Evolutionary conservation across 495 filamentous ascomycete species (phyloP).

Genomic region (Penicillium ochrochloron): DNA sequence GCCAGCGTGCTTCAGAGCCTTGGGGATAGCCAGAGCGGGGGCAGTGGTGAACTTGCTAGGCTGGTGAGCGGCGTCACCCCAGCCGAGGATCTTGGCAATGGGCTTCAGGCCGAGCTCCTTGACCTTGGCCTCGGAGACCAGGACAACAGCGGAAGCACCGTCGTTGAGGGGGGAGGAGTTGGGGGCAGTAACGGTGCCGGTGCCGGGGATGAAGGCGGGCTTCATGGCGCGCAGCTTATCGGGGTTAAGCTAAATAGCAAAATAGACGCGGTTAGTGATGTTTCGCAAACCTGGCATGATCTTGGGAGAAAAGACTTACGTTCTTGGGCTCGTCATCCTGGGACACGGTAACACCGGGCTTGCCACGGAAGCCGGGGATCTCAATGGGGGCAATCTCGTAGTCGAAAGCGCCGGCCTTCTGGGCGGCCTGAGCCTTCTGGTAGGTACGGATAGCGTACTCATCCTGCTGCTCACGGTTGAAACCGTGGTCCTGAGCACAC

Average conservation of each 20-base stretch:
- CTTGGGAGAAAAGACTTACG: constrained; percentile 41
- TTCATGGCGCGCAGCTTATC: constrained; percentile 85
- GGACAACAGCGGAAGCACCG: constrained; percentile 85
- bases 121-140: constrained; percentile 87
- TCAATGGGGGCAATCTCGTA: constrained; percentile 90
- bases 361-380: constrained; percentile 84
- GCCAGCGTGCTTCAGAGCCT: constrained; percentile 90
- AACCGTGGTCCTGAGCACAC: constrained; percentile 81
- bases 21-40: constrained; percentile 92
- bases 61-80: constrained; percentile 89
- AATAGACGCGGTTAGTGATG: constrained; percentile 24
- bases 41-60: constrained; percentile 96
- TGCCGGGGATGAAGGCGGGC: constrained; percentile 79
- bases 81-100: constrained; percentile 92
- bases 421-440: constrained; percentile 86
- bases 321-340: constrained; percentile 96
- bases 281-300: background rate
- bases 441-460: constrained; percentile 92
- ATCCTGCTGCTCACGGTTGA: constrained; percentile 84
- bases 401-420: constrained; percentile 74
- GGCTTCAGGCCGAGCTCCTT: constrained; percentile 88
- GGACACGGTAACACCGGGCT: constrained; percentile 79
- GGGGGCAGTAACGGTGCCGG: constrained; percentile 92
- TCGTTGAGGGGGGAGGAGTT: constrained; percentile 97
- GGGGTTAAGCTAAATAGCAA: constrained; percentile 70